phyloP scores from a whole-genome alignment of 2,329 filamentous ascomycete genomes.

The Clarireedia hainanense region DNA sequence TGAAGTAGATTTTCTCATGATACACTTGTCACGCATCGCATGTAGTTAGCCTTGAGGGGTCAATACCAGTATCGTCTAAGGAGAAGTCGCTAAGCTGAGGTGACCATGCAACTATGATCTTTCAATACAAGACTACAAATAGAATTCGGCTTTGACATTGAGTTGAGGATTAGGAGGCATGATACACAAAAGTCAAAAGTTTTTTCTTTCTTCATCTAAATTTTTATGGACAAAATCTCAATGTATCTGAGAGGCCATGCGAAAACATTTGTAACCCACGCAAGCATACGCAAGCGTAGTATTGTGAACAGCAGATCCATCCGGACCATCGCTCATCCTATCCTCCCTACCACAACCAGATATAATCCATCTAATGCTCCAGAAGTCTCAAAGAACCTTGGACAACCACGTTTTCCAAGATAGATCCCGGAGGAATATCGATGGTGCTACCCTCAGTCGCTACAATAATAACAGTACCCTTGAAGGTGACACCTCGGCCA shows the following conservation, averaged over 20 bases:
- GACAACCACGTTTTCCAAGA: constrained; percentile 97
- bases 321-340: neutral
- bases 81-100: too few relatives aligned
- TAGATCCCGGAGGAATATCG: constrained; percentile 91
- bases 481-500: constrained; percentile 87
- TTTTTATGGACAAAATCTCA: neutral
- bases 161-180: neutral
- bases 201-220: neutral
- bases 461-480: constrained; percentile 98
- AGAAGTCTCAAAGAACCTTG: constrained; percentile 83
- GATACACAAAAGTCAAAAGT: neutral
- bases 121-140: neutral
- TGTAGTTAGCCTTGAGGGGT: too few relatives aligned
- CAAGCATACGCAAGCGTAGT: neutral
- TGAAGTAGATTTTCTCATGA: too few relatives aligned
- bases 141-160: neutral
- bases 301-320: constrained; percentile 7
- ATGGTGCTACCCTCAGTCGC: constrained; percentile 97
- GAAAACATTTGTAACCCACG: constrained; percentile 2
- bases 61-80: too few relatives aligned
- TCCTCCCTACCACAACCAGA: neutral
- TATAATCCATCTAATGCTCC: constrained; percentile 45
- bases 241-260: constrained; percentile 3
- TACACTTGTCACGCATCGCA: too few relatives aligned
- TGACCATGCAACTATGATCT: too few relatives aligned